Percentiles rank a stretch among this genome's conserved stretches.
phyloP scores from a whole-genome alignment of 1,284 basidiomycete genomes.

The Naganishia albida region DNA sequence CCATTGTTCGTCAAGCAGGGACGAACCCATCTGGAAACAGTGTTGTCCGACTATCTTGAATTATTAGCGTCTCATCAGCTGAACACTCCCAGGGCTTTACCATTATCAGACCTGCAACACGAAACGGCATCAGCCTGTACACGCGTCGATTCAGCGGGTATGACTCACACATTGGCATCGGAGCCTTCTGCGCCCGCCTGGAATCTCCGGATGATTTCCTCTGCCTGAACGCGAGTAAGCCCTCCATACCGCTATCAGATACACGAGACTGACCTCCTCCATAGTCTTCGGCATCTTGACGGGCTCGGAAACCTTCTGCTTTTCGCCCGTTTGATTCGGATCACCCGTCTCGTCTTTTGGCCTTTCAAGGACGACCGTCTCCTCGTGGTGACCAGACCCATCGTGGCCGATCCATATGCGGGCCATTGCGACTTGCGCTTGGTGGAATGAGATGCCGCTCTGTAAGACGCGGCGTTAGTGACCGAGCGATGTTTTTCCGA shows the following conservation, averaged over 20 bases:
- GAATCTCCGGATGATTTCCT: slow-evolving; percentile 65
- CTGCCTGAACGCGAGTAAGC: slow-evolving; percentile 54
- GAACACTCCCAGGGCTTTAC: slow-evolving; percentile 29
- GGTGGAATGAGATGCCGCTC: slow-evolving; percentile 75
- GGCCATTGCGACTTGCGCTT: slow-evolving; percentile 83
- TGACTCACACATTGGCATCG: slow-evolving; percentile 43
- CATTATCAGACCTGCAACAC: slow-evolving; percentile 42
- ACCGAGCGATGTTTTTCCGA: background rate
- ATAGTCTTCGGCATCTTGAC: slow-evolving; percentile 62
- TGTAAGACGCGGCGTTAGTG: slow-evolving; percentile 33
- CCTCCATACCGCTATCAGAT: background rate
- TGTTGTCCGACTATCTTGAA: slow-evolving; percentile 69
- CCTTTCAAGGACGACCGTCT: slow-evolving; percentile 50
- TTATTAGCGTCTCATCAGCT: too few species aligned
- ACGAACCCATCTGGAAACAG: slow-evolving; percentile 64
- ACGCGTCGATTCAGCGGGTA: background rate
- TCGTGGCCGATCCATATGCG: slow-evolving; percentile 72
- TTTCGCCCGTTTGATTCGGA: slow-evolving; percentile 58
- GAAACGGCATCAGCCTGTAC: background rate
- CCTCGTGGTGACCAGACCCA: slow-evolving; percentile 44
- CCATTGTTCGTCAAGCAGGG: slow-evolving; percentile 74
- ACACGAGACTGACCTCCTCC: slow-evolving; percentile 55
- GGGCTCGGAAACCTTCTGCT: slow-evolving; percentile 48
- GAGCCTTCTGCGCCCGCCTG: slow-evolving; percentile 61
- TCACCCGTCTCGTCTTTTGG: slow-evolving; percentile 60